Conservation (phyloP, 495 filamentous ascomycete genomes). For the Mytilinidion resinicola region DNA sequence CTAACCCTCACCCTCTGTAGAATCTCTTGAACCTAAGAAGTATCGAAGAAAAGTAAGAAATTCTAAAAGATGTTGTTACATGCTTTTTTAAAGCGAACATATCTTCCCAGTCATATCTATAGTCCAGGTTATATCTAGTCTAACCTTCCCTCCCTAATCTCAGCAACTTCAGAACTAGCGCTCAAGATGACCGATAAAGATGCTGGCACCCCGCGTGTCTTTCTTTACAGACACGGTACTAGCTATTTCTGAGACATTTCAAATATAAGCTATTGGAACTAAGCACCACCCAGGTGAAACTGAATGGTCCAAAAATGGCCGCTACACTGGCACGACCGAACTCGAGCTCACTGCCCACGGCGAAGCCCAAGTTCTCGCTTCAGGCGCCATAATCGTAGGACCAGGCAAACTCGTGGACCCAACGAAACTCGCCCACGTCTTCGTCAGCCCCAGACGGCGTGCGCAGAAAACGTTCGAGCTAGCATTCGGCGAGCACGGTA, state of each 20-base stretch:
- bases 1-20: too few relatives aligned
- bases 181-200: slow-evolving; percentile 28
- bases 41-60: too few relatives aligned
- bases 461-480: slow-evolving; percentile 28
- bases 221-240: slow-evolving; percentile 27
- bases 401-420: slow-evolving; percentile 30
- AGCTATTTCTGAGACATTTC: too few relatives aligned
- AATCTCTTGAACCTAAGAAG: too few relatives aligned
- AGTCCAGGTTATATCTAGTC: too few relatives aligned
- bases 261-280: not conserved
- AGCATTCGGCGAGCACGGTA: slow-evolving; percentile 15
- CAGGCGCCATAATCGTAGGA: slow-evolving; percentile 25
- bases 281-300: slow-evolving; percentile 19
- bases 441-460: slow-evolving; percentile 21
- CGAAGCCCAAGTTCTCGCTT: slow-evolving; percentile 25
- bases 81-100: too few relatives aligned
- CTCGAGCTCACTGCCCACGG: slow-evolving; percentile 23
- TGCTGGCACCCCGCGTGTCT: slow-evolving; percentile 30
- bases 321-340: slow-evolving; percentile 31
- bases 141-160: too few relatives aligned
- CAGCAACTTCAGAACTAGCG: too few relatives aligned
- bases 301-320: slow-evolving; percentile 30
- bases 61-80: too few relatives aligned
- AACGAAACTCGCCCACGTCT: slow-evolving; percentile 26
- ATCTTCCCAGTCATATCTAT: too few relatives aligned